Evolutionary conservation across 768 basidiomycete species (phyloP), one percentile per base, ranked within the genome.

Genomic region (Phylloporus sp.): DNA sequence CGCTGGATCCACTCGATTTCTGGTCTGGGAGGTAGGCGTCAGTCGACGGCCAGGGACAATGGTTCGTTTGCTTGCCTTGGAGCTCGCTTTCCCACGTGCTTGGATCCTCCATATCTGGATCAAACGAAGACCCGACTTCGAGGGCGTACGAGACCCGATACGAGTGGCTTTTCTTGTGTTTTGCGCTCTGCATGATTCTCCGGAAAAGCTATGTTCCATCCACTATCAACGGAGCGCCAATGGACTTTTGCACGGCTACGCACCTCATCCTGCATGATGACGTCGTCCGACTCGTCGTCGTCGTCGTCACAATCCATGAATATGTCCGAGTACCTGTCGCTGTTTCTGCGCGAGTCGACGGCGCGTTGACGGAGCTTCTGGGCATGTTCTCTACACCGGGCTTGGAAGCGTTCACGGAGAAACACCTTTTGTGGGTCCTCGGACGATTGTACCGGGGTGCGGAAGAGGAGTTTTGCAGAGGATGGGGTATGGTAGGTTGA

Each of bases 51-150:
- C n/a, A n/a, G n/a, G n/a, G n/a, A n/a, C n/a, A n/a, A n/a, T n/a
- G n/a, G n/a, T n/a, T n/a, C n/a, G n/a, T n/a, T n/a, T n/a, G n/a
- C 66, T 46, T 46, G 73, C 82, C 73, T 54, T 56, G 58, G 5
- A 85, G 57, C 36, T 79, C 79, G 23, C 64, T 55, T 60, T 86
- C 84, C 84, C 83, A 86, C n/a, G 62, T 57, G 18, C 55, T 66
- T 5, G 77, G 61, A 46, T 86, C 83, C 27, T 88, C 83, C 57
- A 86, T 65, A 59, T 80, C 79, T 5, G 86, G 86, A 59, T 88
- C 86, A 48, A 86, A 78, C 1, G 86, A 87, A 14, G 84, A 85
- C 6, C 86, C 86, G 4, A 88, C 84, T 47, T 86, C 84, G 15
- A 68, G 59, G 22, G 77, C 73, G 49, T 83, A 88, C 2, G 84